Evolutionary conservation across 2,329 filamentous ascomycete genomes (phyloP).

Genomic region (Calonectria hawksworthii): DNA sequence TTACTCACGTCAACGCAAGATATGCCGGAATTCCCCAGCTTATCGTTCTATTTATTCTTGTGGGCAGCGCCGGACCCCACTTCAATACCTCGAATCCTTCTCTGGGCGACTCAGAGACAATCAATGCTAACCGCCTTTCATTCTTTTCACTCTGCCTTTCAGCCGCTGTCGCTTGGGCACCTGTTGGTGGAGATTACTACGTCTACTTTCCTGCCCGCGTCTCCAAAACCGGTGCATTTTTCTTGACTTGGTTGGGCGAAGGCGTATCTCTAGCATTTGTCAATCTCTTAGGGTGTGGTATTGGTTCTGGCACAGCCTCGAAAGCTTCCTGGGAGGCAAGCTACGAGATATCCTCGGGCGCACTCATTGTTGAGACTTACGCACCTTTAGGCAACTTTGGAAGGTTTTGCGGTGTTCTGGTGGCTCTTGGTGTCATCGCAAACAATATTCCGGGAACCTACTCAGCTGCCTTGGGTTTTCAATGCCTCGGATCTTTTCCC

Average conservation of each 20-base stretch:
- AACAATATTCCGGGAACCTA: slow-evolving; percentile 2
- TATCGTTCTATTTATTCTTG: background rate
- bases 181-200: background rate
- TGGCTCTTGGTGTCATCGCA: background rate
- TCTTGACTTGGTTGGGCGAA: background rate
- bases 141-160: background rate
- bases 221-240: background rate
- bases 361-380: background rate
- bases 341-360: background rate
- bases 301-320: background rate
- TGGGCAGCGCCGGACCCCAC: background rate
- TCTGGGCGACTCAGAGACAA: background rate
- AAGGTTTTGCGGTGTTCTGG: background rate
- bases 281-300: background rate
- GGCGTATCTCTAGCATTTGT: background rate
- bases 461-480: background rate
- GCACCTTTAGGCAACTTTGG: background rate
- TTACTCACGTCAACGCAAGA: background rate
- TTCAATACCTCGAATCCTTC: background rate
- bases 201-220: background rate
- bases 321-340: background rate
- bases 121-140: background rate
- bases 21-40: background rate
- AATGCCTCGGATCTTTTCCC: background rate
- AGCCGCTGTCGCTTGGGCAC: background rate